phyloP scores from a whole-genome alignment of 2,329 filamentous ascomycete genomes.

The Gnomoniopsis smithogilvyi region DNA sequence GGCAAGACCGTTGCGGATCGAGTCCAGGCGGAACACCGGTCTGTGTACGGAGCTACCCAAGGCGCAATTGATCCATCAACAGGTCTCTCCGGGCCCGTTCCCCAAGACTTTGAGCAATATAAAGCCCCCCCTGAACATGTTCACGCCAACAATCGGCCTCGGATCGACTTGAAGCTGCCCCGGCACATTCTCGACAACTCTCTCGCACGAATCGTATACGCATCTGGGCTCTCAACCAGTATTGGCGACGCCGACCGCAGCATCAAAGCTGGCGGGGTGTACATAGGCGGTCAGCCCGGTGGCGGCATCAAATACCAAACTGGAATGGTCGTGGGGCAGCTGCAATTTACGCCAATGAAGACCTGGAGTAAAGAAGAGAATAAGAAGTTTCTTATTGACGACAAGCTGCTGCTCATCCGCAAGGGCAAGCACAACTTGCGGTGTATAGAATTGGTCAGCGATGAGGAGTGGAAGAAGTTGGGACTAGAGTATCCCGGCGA shows the following conservation, averaged over 20 bases:
- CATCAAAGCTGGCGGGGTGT: constrained; percentile 52
- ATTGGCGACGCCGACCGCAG: constrained; percentile 57
- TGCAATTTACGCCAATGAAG: constrained; percentile 62
- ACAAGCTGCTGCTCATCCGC: constrained; percentile 55
- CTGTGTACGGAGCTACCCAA: constrained; percentile 40
- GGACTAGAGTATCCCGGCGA: constrained; percentile 53
- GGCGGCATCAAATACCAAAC: constrained; percentile 22
- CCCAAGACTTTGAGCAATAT: constrained; percentile 17
- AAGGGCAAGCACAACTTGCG: constrained; percentile 63
- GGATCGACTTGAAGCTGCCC: constrained; percentile 58
- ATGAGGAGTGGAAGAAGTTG: constrained; percentile 49
- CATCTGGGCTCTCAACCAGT: constrained; percentile 56
- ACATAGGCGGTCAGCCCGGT: constrained; percentile 52
- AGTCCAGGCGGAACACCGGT: constrained; percentile 54
- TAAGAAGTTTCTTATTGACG: constrained; percentile 58
- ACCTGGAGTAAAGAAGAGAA: constrained; percentile 56
- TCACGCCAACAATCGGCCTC: constrained; percentile 44
- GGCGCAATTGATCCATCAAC: no score
- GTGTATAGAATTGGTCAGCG: constrained; percentile 56
- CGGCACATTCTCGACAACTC: constrained; percentile 48
- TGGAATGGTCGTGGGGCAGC: constrained; percentile 40
- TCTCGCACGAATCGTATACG: constrained; percentile 57
- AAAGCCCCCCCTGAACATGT: constrained; percentile 21
- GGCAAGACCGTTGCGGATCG: constrained; percentile 61
- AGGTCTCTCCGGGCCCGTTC: not conserved